These are phyloP conservation scores for Peronospora destructor DNA, from an alignment of 352 stramenopile species.

Conservation along the genomic window DNA sequence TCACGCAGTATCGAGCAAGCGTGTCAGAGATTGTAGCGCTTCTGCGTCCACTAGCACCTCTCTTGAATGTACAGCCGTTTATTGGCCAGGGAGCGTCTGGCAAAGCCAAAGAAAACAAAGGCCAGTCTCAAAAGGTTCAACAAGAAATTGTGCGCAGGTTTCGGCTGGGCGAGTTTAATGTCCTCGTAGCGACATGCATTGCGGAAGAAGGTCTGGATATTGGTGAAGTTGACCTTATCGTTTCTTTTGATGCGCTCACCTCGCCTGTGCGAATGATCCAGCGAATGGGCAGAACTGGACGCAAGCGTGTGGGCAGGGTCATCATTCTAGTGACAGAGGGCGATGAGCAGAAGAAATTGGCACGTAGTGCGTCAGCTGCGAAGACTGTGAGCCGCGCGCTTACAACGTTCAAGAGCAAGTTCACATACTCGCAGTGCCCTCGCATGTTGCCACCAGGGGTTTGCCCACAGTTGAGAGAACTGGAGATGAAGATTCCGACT, in stretches of 20 bases:
- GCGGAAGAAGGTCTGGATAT: constrained; percentile 95
- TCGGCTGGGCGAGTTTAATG: constrained; percentile 82
- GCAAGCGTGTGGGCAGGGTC: constrained; percentile 90
- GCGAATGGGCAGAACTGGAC: constrained; percentile 93
- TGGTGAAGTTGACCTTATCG: constrained; percentile 91
- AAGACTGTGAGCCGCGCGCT: constrained; percentile 76
- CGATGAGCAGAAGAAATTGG: constrained; percentile 85
- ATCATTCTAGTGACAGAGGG: constrained; percentile 87
- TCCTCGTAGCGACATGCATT: constrained; percentile 93
- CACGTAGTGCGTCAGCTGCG: constrained; percentile 61
- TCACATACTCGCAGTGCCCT: constrained; percentile 73
- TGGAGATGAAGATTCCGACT: constrained; percentile 71
- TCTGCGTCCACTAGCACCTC: constrained; percentile 48
- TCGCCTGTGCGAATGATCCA: constrained; percentile 94
- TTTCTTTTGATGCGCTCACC: constrained; percentile 90
- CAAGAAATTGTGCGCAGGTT: constrained; percentile 92
- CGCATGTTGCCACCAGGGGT: constrained; percentile 65
- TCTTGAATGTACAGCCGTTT: constrained; percentile 90
- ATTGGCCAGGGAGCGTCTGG: constrained; percentile 88
- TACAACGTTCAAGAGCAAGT: constrained; percentile 87
- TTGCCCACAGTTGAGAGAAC: constrained; percentile 36
- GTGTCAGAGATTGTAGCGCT: constrained; percentile 91
- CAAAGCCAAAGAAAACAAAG: constrained; percentile 79
- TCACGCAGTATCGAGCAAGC: constrained; percentile 93
- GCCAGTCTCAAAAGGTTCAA: constrained; percentile 92